A percentile compares a stretch with the other conserved stretches of the same genome.
phyloP scores from a whole-genome alignment of 1,284 basidiomycete species.

The Phenoliferia sp. region DNA sequence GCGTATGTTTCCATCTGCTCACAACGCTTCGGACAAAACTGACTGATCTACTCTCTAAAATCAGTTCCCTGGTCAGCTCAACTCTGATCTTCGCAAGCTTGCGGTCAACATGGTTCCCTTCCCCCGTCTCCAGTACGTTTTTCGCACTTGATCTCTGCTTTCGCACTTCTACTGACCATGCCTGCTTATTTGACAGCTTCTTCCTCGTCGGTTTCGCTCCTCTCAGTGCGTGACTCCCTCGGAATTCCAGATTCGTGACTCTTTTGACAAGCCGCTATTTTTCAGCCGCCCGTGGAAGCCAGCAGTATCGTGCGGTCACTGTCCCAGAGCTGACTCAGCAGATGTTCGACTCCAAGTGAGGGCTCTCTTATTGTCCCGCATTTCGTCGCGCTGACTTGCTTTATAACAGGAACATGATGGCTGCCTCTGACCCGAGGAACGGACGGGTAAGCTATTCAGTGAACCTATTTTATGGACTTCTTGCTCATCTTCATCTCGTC shows the following conservation, averaged over 20 bases:
- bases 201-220: constrained; percentile 98
- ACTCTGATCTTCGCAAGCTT: constrained; percentile 90
- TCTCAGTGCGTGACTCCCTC: constrained; percentile 66
- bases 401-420: constrained; percentile 62
- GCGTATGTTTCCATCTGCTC: constrained; percentile 39
- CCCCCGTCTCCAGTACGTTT: constrained; percentile 74
- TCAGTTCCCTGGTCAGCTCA: constrained; percentile 84
- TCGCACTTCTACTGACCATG: neutral
- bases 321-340: constrained; percentile 95
- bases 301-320: constrained; percentile 67
- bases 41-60: constrained; percentile 70
- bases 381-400: neutral
- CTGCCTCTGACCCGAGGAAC: constrained; percentile 88
- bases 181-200: constrained; percentile 66
- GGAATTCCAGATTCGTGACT: constrained; percentile 72
- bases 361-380: constrained; percentile 7
- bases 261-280: neutral
- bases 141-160: constrained; percentile 58
- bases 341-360: constrained; percentile 93
- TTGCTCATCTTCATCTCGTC: neutral
- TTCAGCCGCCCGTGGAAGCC: neutral
- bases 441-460: constrained; percentile 55
- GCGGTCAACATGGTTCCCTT: constrained; percentile 83
- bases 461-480: neutral
- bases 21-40: constrained; percentile 60